Base-by-base conservation (phyloP, 148 eudicot species). In the Dianthus caryophyllus region DNA sequence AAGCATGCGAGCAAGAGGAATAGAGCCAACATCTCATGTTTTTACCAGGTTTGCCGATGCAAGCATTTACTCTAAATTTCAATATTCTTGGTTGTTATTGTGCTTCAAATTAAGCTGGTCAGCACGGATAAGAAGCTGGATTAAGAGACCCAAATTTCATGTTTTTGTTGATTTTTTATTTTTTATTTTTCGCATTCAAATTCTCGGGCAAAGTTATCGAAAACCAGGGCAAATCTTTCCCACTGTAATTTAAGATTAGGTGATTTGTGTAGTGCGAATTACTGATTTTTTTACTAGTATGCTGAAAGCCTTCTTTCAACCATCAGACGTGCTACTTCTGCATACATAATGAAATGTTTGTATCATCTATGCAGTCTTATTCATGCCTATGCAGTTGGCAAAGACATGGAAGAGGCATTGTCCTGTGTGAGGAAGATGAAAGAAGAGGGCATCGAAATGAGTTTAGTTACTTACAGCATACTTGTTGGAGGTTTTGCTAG, bases 391-490 rank as follows among this genome's bases (percentile, higher is more conserved):
- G 80, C 88, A 64, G 88, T 94, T 31, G 96, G 87, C 60, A 90
- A 88, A 88, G 98, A 94, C 80, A 94, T 94, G 98, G 95, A 87
- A 63, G 98, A 94, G 79, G 98, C 97, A 26, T 73, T 94, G 38
- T 74, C 92, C 27, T 94, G 98, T 71, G 95, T 83, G 73, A 86
- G 88, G 83, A 89, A 89, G 82, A 93, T 93, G 98, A 84, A 86
- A 73, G 79, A 80, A 67, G 96, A 87, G 80, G 88, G 89, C 54
- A 74, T 93, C 58, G 90, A 85, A 59, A 72, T 94, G 95, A 94
- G 80, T 61, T 81, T 94, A 86, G 98, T 94, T 62, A 94, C 98
- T 1, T 90, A 90, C 78, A 90, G 98, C 77, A 81, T 94, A 66
- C 68, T 94, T 62, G 90, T 94, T 66, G 88, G 90, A 61, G 97